Percentiles rank a stretch among this genome's conserved stretches.
Conservation (phyloP, 768 basidiomycete species). For the Boletus vermiculosoides region DNA sequence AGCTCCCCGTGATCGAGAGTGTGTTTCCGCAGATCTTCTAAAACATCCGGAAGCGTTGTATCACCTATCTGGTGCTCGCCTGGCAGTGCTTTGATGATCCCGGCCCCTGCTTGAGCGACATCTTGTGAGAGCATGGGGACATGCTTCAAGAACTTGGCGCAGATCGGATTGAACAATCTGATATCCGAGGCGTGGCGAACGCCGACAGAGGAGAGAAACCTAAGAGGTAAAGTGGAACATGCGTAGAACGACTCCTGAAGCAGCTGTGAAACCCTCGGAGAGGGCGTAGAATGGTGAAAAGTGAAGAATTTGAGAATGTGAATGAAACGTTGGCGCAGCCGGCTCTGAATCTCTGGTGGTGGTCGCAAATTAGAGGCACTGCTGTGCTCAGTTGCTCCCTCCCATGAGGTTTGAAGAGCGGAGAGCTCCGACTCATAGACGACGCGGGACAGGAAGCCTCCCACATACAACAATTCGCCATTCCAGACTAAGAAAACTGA, state of each 20-base stretch:
- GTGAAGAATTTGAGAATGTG: constrained; percentile 90
- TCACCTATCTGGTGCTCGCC: too few relatives aligned
- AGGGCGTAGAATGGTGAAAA: constrained; percentile 86
- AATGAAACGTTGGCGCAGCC: constrained; percentile 59
- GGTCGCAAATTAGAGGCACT: constrained; percentile 28
- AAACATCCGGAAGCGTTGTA: too few relatives aligned
- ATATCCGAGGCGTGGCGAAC: too few relatives aligned
- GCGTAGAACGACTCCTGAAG: constrained; percentile 71
- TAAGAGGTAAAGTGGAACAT: constrained; percentile 9
- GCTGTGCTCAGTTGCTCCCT: constrained; percentile 36
- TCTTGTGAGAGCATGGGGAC: too few relatives aligned
- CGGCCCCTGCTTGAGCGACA: too few relatives aligned
- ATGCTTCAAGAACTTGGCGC: too few relatives aligned
- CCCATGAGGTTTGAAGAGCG: constrained; percentile 48
- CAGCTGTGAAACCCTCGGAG: constrained; percentile 65
- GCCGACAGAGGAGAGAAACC: constrained; percentile 9
- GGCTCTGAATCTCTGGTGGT: constrained; percentile 43
- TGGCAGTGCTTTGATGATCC: too few relatives aligned
- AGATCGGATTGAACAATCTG: too few relatives aligned
- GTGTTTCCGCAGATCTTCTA: too few relatives aligned
- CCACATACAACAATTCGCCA: constrained; percentile 48
- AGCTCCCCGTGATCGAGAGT: too few relatives aligned
- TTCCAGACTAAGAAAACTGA: constrained; percentile 75
- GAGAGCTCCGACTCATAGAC: constrained; percentile 16
- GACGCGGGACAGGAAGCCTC: constrained; percentile 10